Conservation (phyloP, 352 stramenopile species). For the Phytophthora kernoviae region DNA sequence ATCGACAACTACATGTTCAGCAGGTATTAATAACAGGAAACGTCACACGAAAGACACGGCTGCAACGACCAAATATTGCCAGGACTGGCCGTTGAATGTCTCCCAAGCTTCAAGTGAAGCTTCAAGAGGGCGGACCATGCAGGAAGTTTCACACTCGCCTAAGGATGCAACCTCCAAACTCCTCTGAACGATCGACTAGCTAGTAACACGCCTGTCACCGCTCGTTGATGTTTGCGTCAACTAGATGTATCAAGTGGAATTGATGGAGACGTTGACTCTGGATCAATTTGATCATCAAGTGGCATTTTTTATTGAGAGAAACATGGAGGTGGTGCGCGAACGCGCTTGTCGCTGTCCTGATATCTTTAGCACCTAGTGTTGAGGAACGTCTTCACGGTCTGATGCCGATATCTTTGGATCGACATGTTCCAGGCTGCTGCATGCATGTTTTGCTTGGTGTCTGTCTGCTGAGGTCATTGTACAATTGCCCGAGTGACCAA, state of each 20-base stretch:
- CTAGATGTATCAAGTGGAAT: background rate
- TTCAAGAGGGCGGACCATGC: slow-evolving; percentile 2
- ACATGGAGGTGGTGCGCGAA: background rate
- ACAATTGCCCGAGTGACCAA: slow-evolving; percentile 7
- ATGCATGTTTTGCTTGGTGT: background rate
- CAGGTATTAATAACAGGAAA: slow-evolving; percentile 28
- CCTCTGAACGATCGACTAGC: slow-evolving; percentile 14
- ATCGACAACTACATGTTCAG: slow-evolving; percentile 1
- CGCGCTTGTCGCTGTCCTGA: background rate
- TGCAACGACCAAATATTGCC: slow-evolving; percentile 11
- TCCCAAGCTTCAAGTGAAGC: slow-evolving; percentile 4
- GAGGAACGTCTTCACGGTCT: slow-evolving; percentile 23
- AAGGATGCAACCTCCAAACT: slow-evolving; percentile 2
- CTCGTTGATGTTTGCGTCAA: background rate
- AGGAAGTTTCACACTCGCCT: slow-evolving; percentile 13
- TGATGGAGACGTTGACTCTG: background rate
- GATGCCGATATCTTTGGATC: slow-evolving; percentile 26
- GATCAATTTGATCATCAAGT: too few species aligned
- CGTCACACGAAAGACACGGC: background rate
- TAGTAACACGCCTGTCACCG: too few species aligned
- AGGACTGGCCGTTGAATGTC: slow-evolving; percentile 22
- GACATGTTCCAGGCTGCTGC: slow-evolving; percentile 16
- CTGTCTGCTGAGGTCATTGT: slow-evolving; percentile 5
- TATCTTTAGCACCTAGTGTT: slow-evolving; percentile 24
- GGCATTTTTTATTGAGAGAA: too few species aligned